Conservation (phyloP, 2,329 filamentous ascomycete genomes). For the Calonectria pseudoreteaudii region DNA sequence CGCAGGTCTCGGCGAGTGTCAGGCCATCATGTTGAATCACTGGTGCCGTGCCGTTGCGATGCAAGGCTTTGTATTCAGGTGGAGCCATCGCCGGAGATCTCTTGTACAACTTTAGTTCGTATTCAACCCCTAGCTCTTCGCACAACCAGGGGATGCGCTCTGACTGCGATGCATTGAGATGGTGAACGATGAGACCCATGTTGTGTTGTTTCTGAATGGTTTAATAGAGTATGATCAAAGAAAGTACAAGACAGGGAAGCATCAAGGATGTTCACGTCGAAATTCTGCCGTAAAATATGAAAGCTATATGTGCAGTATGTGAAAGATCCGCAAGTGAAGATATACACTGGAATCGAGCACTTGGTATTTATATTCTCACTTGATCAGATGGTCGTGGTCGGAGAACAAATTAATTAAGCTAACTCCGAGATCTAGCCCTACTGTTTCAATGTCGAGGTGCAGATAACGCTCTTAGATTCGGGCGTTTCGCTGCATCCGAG, state of each 20-base stretch:
- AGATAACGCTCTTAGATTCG: too few relatives aligned
- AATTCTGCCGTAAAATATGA: neutral
- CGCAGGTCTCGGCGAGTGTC: constrained; percentile 69
- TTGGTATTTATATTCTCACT: neutral
- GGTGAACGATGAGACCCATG: constrained; percentile 58
- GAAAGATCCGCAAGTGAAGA: neutral
- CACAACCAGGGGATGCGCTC: constrained; percentile 74
- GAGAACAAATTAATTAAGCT: neutral
- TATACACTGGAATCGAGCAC: neutral
- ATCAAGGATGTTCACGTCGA: neutral
- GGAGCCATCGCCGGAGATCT: constrained; percentile 35
- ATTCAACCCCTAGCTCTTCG: constrained; percentile 71
- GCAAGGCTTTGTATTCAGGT: constrained; percentile 40
- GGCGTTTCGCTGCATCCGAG: neutral
- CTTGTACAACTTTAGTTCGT: constrained; percentile 47
- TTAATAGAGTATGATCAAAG: neutral
- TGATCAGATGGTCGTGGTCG: neutral
- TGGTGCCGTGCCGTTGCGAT: constrained; percentile 68
- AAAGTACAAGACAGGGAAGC: neutral
- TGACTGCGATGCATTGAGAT: constrained; percentile 70
- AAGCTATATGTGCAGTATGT: neutral
- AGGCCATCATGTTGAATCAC: constrained; percentile 66
- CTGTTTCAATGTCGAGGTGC: neutral
- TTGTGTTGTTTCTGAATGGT: neutral
- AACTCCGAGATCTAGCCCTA: neutral